Conservation (phyloP, 2,329 filamentous ascomycete species). For the Colletotrichum liaoningense region DNA sequence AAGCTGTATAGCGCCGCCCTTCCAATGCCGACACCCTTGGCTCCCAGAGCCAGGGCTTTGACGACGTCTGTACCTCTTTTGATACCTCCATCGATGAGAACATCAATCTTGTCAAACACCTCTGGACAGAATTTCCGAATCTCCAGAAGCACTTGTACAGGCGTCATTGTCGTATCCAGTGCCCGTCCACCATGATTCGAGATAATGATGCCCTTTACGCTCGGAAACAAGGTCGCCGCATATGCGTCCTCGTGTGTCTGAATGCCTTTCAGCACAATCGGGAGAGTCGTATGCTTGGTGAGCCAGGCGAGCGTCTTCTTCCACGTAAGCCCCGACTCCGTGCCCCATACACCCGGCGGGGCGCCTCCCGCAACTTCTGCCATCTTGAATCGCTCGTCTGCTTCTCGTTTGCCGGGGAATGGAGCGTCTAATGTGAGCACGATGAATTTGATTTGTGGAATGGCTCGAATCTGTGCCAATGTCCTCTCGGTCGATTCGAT, state of each 20-base stretch:
- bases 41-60: conserved; percentile 64
- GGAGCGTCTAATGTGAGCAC: conserved; percentile 43
- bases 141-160: conserved; percentile 59
- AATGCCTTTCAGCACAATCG: conserved; percentile 68
- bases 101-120: conserved; percentile 60
- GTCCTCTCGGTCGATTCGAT: conserved; percentile 59
- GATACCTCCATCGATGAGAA: conserved; percentile 66
- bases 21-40: conserved; percentile 64
- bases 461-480: conserved; percentile 70
- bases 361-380: conserved; percentile 50
- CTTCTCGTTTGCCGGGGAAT: conserved; percentile 64
- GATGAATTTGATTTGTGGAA: conserved; percentile 66
- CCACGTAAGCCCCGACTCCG: conserved; percentile 66
- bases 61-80: conserved; percentile 65
- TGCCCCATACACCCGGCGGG: conserved; percentile 39
- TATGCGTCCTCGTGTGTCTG: conserved; percentile 63
- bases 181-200: conserved; percentile 70
- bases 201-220: conserved; percentile 63
- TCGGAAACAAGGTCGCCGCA: conserved; percentile 30
- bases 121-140: conserved; percentile 61
- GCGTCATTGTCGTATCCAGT: conserved; percentile 50
- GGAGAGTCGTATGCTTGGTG: conserved; percentile 54
- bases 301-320: conserved; percentile 63
- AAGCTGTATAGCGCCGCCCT: conserved; percentile 64
- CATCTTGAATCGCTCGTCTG: conserved; percentile 65